Conservation (phyloP, 2,329 filamentous ascomycete species). For the Venturia carpophila region DNA sequence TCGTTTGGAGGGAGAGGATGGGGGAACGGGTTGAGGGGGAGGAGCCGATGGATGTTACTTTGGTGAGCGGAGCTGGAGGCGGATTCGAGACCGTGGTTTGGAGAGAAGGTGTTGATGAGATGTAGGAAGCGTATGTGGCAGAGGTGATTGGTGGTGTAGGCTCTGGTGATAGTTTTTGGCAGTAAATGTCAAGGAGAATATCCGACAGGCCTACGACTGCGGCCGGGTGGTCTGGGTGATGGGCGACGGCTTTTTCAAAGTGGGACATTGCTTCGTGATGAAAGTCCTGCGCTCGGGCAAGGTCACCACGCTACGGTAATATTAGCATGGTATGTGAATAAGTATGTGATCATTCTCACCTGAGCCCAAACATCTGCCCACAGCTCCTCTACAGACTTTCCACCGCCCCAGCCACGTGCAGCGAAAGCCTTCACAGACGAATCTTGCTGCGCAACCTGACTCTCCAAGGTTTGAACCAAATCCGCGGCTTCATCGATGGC, state of each 20-base stretch:
- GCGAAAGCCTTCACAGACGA: slow-evolving; percentile 54
- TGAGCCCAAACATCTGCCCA: slow-evolving; percentile 79
- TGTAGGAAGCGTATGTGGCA: slow-evolving; percentile 19
- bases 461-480: slow-evolving; percentile 63
- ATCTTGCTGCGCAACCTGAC: slow-evolving; percentile 49
- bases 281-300: slow-evolving; percentile 53
- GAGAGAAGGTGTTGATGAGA: slow-evolving; percentile 12
- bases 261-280: slow-evolving; percentile 64
- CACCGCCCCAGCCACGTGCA: slow-evolving; percentile 65
- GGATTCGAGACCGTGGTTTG: neutral
- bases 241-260: slow-evolving; percentile 75
- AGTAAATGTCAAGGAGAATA: slow-evolving; percentile 80
- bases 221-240: slow-evolving; percentile 69
- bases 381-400: slow-evolving; percentile 73
- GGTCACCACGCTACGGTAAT: slow-evolving; percentile 54
- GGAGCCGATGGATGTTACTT: neutral
- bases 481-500: slow-evolving; percentile 76
- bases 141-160: slow-evolving; percentile 31
- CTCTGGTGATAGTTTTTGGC: slow-evolving; percentile 51
- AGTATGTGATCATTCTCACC: slow-evolving; percentile 43
- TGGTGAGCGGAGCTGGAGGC: neutral
- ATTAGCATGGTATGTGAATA: slow-evolving; percentile 21
- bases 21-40: neutral
- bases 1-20: neutral
- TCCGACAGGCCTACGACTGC: slow-evolving; percentile 78